A percentile compares a stretch with the other conserved stretches of the same genome.
These are phyloP conservation scores for Parafenestella ontariensis DNA, from an alignment of 2,329 filamentous ascomycete species.

Conservation along the genomic window DNA sequence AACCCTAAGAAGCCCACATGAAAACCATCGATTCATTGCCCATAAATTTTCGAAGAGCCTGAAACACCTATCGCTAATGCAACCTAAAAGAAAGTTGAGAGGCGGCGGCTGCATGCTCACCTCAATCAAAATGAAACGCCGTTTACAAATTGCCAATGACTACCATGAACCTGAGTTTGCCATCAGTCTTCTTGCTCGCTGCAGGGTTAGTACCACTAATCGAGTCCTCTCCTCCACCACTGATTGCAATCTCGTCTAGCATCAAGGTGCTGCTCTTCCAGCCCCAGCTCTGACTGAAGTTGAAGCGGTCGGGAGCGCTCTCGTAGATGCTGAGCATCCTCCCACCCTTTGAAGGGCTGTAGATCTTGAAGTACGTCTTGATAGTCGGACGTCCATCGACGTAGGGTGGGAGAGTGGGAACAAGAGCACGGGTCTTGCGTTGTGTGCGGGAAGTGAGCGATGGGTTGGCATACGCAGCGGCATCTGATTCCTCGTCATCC, in stretches of 20 bases:
- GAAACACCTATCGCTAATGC: neutral
- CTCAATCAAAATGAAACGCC: neutral
- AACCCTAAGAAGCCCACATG: no score
- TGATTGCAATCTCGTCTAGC: conserved; percentile 54
- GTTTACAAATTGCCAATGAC: conserved; percentile 60
- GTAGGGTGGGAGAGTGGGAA: conserved; percentile 60
- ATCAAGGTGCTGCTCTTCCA: conserved; percentile 68
- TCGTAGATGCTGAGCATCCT: conserved; percentile 66
- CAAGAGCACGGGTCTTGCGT: conserved; percentile 24
- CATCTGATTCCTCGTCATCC: conserved; percentile 31
- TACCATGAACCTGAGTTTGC: conserved; percentile 65
- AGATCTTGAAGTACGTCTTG: conserved; percentile 69
- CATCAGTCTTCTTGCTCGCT: conserved; percentile 53
- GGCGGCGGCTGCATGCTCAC: neutral
- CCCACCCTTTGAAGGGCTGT: conserved; percentile 65
- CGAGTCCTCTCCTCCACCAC: conserved; percentile 26
- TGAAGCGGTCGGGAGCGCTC: conserved; percentile 64
- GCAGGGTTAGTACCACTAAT: conserved; percentile 14
- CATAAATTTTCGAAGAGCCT: no score
- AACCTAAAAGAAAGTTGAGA: neutral
- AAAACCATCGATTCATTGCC: no score
- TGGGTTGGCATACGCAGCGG: conserved; percentile 34
- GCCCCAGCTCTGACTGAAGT: conserved; percentile 67
- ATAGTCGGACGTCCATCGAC: conserved; percentile 64
- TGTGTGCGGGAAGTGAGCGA: conserved; percentile 23